These are phyloP conservation scores for Fomitopsis palustris DNA, from an alignment of 1,284 basidiomycete genomes.

Conservation along the genomic window DNA sequence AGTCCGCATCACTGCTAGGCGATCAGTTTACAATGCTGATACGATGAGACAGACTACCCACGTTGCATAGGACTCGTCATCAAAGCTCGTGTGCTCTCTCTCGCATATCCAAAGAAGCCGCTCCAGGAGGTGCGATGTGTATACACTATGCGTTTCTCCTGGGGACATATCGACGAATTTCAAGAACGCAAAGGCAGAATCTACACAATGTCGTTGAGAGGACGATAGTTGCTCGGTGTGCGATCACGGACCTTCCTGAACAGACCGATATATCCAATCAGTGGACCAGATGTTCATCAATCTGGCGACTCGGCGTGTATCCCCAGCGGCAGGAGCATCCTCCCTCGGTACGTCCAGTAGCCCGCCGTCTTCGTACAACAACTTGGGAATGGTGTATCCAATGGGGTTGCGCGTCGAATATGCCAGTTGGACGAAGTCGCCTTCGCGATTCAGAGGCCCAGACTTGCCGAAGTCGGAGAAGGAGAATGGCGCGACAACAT, in stretches of 20 bases:
- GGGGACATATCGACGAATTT: conserved; percentile 64
- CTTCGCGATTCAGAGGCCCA: conserved; percentile 80
- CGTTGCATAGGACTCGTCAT: conserved; percentile 46
- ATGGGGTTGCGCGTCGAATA: conserved; percentile 90
- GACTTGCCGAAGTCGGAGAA: conserved; percentile 85
- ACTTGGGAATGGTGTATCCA: conserved; percentile 70
- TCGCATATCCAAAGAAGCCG: conserved; percentile 46
- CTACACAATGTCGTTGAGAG: conserved; percentile 7
- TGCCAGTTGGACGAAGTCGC: conserved; percentile 78
- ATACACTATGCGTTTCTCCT: conserved; percentile 60
- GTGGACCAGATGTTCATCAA: conserved; percentile 92
- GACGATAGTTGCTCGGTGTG: background rate
- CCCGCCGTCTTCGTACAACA: conserved; percentile 82
- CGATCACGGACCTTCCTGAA: conserved; percentile 51
- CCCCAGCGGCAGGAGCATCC: conserved; percentile 49
- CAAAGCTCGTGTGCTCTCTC: conserved; percentile 39
- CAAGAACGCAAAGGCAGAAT: conserved; percentile 72
- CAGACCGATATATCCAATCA: conserved; percentile 75
- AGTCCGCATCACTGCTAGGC: conserved; percentile 49
- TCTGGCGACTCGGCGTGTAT: conserved; percentile 62
- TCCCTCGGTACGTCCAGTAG: conserved; percentile 68
- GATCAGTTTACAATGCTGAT: conserved; percentile 8
- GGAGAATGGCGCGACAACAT: conserved; percentile 90
- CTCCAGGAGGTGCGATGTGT: conserved; percentile 54
- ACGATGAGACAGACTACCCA: conserved; percentile 30